Conservation (phyloP, 805 yeast species). For the Candida easanensis region DNA sequence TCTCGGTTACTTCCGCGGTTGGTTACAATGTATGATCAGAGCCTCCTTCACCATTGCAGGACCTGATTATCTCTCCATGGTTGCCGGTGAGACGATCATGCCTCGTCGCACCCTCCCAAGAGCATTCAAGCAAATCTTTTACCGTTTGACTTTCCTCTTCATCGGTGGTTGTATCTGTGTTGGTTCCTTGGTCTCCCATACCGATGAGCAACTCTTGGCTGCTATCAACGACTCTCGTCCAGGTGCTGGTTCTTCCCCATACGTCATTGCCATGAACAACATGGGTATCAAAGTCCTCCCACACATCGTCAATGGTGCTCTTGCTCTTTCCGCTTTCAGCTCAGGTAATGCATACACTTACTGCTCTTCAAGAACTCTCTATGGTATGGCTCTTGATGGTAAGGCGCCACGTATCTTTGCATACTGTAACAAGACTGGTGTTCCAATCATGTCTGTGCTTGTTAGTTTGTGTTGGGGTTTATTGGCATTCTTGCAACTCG, state of each 20-base stretch:
- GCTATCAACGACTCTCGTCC: constrained; percentile 62
- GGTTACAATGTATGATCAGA: constrained; percentile 61
- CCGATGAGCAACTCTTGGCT: constrained; percentile 56
- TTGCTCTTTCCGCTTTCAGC: constrained; percentile 72
- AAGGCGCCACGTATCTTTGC: constrained; percentile 69
- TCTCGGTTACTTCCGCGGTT: constrained; percentile 69
- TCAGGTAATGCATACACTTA: constrained; percentile 83
- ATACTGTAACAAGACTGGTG: constrained; percentile 62
- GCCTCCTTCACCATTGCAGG: constrained; percentile 84
- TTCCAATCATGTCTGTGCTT: constrained; percentile 59
- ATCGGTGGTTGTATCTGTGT: constrained; percentile 74
- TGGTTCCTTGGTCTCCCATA: constrained; percentile 71
- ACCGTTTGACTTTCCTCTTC: constrained; percentile 64
- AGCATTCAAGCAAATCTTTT: constrained; percentile 74
- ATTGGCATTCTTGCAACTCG: constrained; percentile 62
- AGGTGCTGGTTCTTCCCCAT: constrained; percentile 80
- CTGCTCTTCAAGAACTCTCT: constrained; percentile 66
- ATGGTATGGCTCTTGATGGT: constrained; percentile 69
- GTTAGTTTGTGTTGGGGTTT: constrained; percentile 58
- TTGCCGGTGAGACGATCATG: constrained; percentile 75
- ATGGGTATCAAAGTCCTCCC: constrained; percentile 67
- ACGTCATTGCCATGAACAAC: constrained; percentile 77
- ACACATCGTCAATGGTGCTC: constrained; percentile 72
- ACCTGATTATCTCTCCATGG: constrained; percentile 82
- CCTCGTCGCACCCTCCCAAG: constrained; percentile 72